Evolutionary conservation across 306 rosid species (phyloP).

Genomic region (Glycine latifolia): DNA sequence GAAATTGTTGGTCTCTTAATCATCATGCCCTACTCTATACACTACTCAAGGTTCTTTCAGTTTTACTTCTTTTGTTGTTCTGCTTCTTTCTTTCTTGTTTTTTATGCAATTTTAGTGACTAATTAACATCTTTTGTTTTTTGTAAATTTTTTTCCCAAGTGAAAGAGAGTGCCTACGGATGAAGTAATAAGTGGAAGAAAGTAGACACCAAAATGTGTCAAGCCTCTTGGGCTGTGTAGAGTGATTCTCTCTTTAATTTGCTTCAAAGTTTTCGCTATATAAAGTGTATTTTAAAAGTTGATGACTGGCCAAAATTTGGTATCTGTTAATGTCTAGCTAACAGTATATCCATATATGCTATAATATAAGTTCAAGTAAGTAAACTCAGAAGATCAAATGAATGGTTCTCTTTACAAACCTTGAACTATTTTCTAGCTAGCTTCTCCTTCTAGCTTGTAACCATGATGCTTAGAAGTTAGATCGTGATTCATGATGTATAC

Average conservation of each 20-base stretch:
- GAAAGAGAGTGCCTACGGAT: neutral
- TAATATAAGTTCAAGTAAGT: neutral
- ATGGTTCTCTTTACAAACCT: neutral
- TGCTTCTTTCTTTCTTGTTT: neutral
- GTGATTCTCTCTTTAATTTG: neutral
- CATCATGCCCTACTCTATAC: conserved; percentile 14
- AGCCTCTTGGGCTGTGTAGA: neutral
- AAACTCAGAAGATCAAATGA: neutral
- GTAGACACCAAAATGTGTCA: neutral
- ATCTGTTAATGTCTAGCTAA: neutral
- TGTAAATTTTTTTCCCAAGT: neutral
- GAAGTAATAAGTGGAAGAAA: neutral
- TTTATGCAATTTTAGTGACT: conserved; percentile 16
- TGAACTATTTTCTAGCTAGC: neutral
- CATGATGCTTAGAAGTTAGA: neutral
- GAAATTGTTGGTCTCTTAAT: too few relatives aligned
- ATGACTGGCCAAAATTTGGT: neutral
- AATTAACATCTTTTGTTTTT: neutral
- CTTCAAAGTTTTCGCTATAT: neutral
- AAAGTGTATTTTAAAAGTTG: neutral
- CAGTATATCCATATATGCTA: neutral
- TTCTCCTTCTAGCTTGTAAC: conserved; percentile 2
- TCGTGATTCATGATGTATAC: neutral
- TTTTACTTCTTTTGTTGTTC: neutral
- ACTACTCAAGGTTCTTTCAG: conserved; percentile 17